These are phyloP conservation scores for Cenococcum geophilum DNA, from an alignment of 495 filamentous ascomycete genomes.

Conservation along the genomic window DNA sequence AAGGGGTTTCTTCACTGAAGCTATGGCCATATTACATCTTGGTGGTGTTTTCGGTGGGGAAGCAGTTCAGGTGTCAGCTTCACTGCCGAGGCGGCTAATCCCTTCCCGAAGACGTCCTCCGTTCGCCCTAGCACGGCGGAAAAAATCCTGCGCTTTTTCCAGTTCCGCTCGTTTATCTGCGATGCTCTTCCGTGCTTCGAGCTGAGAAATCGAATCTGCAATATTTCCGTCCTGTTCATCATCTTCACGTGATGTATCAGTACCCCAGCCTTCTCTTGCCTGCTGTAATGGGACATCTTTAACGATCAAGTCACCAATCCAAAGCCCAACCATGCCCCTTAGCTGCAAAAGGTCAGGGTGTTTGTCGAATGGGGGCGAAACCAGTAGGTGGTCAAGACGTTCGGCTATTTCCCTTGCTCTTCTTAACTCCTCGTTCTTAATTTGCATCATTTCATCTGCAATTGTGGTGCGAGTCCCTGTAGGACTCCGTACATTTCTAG, in stretches of 20 bases:
- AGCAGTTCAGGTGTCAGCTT: neutral
- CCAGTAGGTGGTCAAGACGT: constrained; percentile 59
- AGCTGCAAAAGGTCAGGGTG: constrained; percentile 53
- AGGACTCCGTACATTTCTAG: constrained; percentile 7
- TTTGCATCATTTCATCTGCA: neutral
- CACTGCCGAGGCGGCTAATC: constrained; percentile 1
- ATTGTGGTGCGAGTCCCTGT: neutral
- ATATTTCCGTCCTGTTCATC: constrained; percentile 5
- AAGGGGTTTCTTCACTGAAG: neutral
- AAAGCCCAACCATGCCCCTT: constrained; percentile 61
- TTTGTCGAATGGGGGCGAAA: constrained; percentile 58
- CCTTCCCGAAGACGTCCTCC: constrained; percentile 1
- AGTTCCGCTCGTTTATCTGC: constrained; percentile 1
- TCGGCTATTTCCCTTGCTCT: constrained; percentile 52
- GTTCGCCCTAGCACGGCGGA: constrained; percentile 2
- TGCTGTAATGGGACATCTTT: neutral
- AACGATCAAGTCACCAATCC: constrained; percentile 54
- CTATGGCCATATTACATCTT: neutral
- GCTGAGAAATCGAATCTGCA: neutral
- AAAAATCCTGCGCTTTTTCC: neutral
- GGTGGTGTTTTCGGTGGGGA: neutral
- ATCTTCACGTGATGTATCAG: neutral
- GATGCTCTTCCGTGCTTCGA: neutral
- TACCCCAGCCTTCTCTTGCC: neutral
- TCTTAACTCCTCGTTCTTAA: constrained; percentile 34